Conservation (phyloP, 352 stramenopile genomes). For the Pelagophyceae sp. region DNA sequence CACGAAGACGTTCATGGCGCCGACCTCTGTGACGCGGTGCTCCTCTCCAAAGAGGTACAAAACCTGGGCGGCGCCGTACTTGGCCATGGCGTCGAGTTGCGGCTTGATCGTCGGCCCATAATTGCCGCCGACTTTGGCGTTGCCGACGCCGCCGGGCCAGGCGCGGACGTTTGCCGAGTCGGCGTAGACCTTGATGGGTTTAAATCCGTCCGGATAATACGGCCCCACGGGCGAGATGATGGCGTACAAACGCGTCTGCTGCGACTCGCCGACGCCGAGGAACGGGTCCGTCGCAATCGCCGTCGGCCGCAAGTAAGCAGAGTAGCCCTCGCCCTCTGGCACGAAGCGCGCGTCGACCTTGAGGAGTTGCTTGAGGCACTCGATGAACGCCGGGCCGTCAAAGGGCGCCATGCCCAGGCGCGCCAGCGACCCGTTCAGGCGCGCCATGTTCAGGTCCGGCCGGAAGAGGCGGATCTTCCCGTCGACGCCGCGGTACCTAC, state of each 20-base stretch:
- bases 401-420: conserved; percentile 57
- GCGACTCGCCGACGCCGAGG: conserved; percentile 72
- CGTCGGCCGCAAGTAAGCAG: conserved; percentile 83
- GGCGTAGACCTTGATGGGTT: conserved; percentile 57
- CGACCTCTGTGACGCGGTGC: conserved; percentile 68
- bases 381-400: conserved; percentile 15
- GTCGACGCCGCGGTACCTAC: conserved; percentile 67
- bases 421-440: conserved; percentile 82
- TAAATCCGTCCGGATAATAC: conserved; percentile 83
- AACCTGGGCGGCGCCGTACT: conserved; percentile 62
- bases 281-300: conserved; percentile 62
- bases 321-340: conserved; percentile 84
- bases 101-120: conserved; percentile 79
- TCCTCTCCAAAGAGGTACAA: conserved; percentile 91
- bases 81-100: conserved; percentile 64
- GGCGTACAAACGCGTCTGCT: conserved; percentile 81
- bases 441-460: conserved; percentile 90
- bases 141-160: conserved; percentile 87
- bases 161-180: conserved; percentile 84
- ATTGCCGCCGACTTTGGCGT: conserved; percentile 80
- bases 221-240: conserved; percentile 91
- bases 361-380: conserved; percentile 29
- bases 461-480: conserved; percentile 83
- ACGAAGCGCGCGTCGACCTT: conserved; percentile 81
- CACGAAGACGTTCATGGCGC: conserved; percentile 98